Evolutionary conservation across 225 moss, liverwort and hornwort genomes (phyloP), one percentile per base, ranked within the genome.

Genomic region (Takakia lepidozioides): DNA sequence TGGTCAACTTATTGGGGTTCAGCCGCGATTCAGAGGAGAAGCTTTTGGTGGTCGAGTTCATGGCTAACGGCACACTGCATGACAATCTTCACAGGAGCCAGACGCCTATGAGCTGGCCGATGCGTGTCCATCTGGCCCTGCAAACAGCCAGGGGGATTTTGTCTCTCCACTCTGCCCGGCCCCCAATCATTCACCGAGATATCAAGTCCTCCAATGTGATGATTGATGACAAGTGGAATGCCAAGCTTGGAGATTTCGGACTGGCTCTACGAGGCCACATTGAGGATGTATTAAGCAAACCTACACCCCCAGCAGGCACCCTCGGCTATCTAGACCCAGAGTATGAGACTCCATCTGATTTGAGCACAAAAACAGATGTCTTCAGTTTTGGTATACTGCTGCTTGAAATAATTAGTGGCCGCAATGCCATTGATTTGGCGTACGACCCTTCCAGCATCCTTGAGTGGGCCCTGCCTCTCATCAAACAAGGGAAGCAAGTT

Each of bases 211-310:
- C 71, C 8, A 84, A 84, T 27, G 72, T 84, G 7, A 18, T 84
- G 2, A 69, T 84, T 10, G 83, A 84, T 27, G 75, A 58, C 46
- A 72, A 68, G 24, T 75, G 75, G 80, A 80, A 84, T 20, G 83
- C 83, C 26, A 84, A 70, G 72, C 72, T 84, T 4, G 80, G 83
- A 4, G 80, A 84, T 46, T 84, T 84, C 2, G 83, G 83, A 3
- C 49, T 84, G 1, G 83, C 83, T 17, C 45, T 79, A 22, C 26
- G 83, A 28, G 83, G 79, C 7, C 68, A 75, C 52, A 78, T 71
- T 13, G 80, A 79, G 52, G 74, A 75, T 26, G 62, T 74, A 68
- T n/a, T 71, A 0, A 79, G 68, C 27, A 64, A 61, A 1, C 64
- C 80, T 0, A 66, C 71, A 19, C 75, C 80, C 4, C 83, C 80